A percentile compares a stretch with the other conserved stretches of the same genome.
phyloP scores from a whole-genome alignment of 2,329 filamentous ascomycete genomes.

The Colletotrichum cuscutae region DNA sequence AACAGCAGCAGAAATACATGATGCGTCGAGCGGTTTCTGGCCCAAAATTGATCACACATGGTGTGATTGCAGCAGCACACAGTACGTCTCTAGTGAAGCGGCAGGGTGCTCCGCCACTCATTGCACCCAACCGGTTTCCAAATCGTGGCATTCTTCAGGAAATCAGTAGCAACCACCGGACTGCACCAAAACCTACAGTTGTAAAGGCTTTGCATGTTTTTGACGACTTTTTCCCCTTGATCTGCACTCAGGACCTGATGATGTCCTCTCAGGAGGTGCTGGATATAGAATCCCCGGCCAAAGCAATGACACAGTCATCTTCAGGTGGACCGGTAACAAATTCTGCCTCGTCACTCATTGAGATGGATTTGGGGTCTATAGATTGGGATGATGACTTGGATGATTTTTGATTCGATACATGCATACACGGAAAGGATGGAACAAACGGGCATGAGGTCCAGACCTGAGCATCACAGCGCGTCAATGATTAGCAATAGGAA shows the following conservation, averaged over 20 bases:
- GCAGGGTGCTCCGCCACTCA: neutral
- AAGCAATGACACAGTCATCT: slow-evolving; percentile 3
- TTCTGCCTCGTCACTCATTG: neutral
- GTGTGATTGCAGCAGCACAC: neutral
- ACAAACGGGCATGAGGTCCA: neutral
- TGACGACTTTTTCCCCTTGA: slow-evolving; percentile 42
- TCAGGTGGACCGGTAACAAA: neutral
- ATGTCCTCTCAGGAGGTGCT: slow-evolving; percentile 59
- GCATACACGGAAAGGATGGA: neutral
- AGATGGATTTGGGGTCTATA: slow-evolving; percentile 26
- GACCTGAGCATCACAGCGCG: neutral
- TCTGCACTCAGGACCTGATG: slow-evolving; percentile 58
- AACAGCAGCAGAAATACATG: neutral
- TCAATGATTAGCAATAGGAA: neutral
- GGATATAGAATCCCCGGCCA: slow-evolving; percentile 49
- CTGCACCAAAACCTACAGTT: neutral
- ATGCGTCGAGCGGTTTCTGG: neutral
- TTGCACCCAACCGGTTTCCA: neutral
- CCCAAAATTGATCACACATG: neutral
- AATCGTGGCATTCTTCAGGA: slow-evolving; percentile 1
- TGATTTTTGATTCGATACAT: slow-evolving; percentile 27
- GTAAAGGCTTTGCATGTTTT: neutral
- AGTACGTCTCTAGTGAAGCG: neutral
- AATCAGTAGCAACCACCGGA: slow-evolving; percentile 1
- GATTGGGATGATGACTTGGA: slow-evolving; percentile 34